Conservation (phyloP, 345 rosid species). For the Physaria fendleri region DNA sequence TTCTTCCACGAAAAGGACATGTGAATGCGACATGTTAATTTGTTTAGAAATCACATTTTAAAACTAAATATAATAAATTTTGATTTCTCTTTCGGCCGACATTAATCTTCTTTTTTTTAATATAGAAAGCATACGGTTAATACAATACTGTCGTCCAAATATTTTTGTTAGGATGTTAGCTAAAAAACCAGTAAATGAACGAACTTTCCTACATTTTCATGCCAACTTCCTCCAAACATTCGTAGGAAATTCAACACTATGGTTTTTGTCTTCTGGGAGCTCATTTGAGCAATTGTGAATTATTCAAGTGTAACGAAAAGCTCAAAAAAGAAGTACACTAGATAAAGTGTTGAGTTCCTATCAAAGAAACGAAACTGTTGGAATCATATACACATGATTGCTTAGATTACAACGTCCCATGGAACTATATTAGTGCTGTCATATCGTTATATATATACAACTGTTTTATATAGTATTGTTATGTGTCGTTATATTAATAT, state of each 20-base stretch:
- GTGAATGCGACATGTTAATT: constrained; percentile 13
- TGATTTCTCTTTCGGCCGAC: constrained; percentile 12
- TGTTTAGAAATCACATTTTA: constrained; percentile 4
- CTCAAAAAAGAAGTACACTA: too few relatives aligned
- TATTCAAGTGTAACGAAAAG: too few relatives aligned
- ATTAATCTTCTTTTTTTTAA: not conserved
- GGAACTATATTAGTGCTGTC: not conserved
- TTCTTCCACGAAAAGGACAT: constrained; percentile 14
- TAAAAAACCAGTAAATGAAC: not conserved
- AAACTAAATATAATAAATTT: not conserved
- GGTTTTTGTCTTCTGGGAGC: too few relatives aligned
- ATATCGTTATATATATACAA: not conserved
- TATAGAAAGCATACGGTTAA: not conserved
- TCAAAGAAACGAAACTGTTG: not conserved
- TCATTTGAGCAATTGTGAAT: too few relatives aligned
- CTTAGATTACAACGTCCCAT: not conserved
- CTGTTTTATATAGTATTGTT: not conserved
- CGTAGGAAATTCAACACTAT: too few relatives aligned
- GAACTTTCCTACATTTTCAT: not conserved
- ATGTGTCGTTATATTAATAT: not conserved
- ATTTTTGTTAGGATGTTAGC: not conserved
- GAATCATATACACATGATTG: not conserved
- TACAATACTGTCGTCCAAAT: not conserved
- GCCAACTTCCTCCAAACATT: too few relatives aligned
- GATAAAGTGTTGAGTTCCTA: not conserved